Percentiles rank a stretch among this genome's conserved stretches.
Conservation (phyloP, 164 flowering plant genomes). For the Piper betle region DNA sequence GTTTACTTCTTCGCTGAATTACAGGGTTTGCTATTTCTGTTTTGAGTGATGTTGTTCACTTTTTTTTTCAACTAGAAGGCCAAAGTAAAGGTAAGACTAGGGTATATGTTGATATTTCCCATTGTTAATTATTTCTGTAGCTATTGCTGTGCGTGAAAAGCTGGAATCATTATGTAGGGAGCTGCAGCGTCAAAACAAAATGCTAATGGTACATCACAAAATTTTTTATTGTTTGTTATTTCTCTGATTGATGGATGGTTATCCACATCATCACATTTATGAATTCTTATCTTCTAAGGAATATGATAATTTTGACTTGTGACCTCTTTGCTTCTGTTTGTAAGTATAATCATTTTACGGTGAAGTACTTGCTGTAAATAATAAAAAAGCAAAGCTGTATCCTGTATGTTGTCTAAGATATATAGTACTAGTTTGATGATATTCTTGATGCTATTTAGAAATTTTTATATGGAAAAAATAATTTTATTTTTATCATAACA, state of each 20-base stretch:
- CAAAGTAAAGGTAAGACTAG: too few relatives aligned
- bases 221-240: neutral
- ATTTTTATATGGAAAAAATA: too few relatives aligned
- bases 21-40: too few relatives aligned
- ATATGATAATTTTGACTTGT: neutral
- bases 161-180: conserved; percentile 94
- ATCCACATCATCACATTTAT: neutral
- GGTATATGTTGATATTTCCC: neutral
- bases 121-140: conserved; percentile 16
- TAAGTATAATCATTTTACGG: neutral
- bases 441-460: too few relatives aligned
- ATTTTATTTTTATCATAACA: too few relatives aligned
- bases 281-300: neutral
- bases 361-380: neutral
- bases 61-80: too few relatives aligned
- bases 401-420: neutral
- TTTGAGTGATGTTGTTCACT: too few relatives aligned
- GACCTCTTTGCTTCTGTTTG: neutral
- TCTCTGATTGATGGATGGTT: neutral
- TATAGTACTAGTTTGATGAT: too few relatives aligned
- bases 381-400: neutral
- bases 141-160: conserved; percentile 78
- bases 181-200: conserved; percentile 87
- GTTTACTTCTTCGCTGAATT: too few relatives aligned
- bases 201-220: conserved; percentile 53